Base-by-base conservation (phyloP, 2,329 filamentous ascomycete species). In the Camptophora hylomeconis region DNA sequence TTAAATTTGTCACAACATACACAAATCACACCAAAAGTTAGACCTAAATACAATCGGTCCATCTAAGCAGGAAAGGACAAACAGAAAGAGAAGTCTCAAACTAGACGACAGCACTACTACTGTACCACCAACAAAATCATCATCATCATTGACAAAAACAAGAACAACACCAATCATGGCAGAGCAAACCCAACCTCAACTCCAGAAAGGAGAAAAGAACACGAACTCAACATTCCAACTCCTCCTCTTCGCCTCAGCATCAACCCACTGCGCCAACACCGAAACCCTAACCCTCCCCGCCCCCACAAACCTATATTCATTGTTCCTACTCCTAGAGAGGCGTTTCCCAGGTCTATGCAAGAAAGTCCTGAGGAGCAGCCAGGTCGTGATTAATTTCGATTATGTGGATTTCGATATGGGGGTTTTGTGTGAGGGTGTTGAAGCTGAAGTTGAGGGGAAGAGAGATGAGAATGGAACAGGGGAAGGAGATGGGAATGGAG, bases 181-280 rank as follows among this genome's bases (percentile, higher is more conserved):
- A n/a, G n/a, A n/a, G n/a, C n/a, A n/a, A n/a, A 14, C 20, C 21
- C 27, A 12, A 36, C 19, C 15, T 19, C 16, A 31, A 24, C 21
- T 15, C 24, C 14, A 28, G 28, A 17, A 26, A 19, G 20, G 25
- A 23, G n/a, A 15, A 28, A 28, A 20, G 16, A 22, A 11, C 9
- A 26, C n/a, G n/a, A n/a, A n/a, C n/a, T n/a, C n/a, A 20, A 47
- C 46, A 33, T 61, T 60, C 37, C 53, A 54, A 37, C 56, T 63
- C 41, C 52, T 58, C 44, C 60, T 62, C 42, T 63, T 63, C 44
- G 53, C 59, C 31, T 47, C 50, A 26, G 58, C 59, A 11, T 52
- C 55, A 20, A 44, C 50, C 25, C 60, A 52, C 41, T 57, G 57
- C 2, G 38, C 46, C 21, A 56, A 54, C 44, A 39, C 50, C 16